Evolutionary conservation across 116 monocot species (phyloP).

Genomic region (Papilionanthe hybrid): DNA sequence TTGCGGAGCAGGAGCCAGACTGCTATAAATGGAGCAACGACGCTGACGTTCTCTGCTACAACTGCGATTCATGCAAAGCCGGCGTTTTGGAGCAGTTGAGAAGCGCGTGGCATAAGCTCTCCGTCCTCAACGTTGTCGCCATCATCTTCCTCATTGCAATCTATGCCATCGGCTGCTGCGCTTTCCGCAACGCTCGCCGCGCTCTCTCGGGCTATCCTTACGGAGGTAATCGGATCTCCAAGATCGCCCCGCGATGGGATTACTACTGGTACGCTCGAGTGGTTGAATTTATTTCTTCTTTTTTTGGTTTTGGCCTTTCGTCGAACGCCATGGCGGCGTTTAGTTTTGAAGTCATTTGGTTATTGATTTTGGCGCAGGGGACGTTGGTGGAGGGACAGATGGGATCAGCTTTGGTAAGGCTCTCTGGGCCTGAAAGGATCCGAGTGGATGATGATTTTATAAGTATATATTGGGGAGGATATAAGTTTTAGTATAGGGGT

Average conservation of each 20-base stretch:
- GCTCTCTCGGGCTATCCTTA: conserved; percentile 12
- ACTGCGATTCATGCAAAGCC: conserved; percentile 38
- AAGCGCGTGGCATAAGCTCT: conserved; percentile 31
- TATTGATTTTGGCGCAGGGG: conserved; percentile 1
- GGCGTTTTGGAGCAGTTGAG: conserved; percentile 30
- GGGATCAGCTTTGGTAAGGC: conserved; percentile 6
- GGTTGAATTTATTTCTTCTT: no score
- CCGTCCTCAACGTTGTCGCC: conserved; percentile 28
- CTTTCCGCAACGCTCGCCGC: conserved; percentile 25
- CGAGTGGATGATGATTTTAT: neutral
- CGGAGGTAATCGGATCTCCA: neutral
- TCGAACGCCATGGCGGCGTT: no score
- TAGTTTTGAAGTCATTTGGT: neutral
- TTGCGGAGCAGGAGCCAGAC: conserved; percentile 41
- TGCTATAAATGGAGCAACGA: conserved; percentile 67
- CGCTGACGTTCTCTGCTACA: conserved; percentile 25
- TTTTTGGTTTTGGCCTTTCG: no score
- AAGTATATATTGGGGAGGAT: neutral
- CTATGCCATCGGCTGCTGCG: conserved; percentile 31
- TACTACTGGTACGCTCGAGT: neutral
- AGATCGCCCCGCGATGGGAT: conserved; percentile 2
- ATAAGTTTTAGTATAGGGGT: neutral
- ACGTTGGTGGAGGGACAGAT: conserved; percentile 1
- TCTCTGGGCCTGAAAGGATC: no score
- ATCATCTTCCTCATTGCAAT: conserved; percentile 22